A percentile compares a stretch with the other conserved stretches of the same genome.
Conservation (phyloP, 2,329 filamentous ascomycete species). For the Fusarium pseudograminearum region DNA sequence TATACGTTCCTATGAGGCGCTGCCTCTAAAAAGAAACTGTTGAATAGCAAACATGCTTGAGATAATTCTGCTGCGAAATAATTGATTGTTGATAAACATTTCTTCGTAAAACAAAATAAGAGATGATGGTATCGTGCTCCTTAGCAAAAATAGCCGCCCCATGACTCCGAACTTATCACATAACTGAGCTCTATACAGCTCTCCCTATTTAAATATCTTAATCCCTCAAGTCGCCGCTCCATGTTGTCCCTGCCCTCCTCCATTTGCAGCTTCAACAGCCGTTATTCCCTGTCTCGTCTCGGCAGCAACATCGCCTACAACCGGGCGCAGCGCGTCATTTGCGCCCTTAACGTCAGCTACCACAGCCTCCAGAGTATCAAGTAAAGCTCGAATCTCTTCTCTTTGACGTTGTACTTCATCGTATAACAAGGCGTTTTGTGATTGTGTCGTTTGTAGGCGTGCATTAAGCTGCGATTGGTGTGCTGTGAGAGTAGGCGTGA, state of each 20-base stretch:
- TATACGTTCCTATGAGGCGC: slow-evolving; percentile 4
- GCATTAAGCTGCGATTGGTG: slow-evolving; percentile 70
- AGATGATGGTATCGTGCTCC: slow-evolving; percentile 34
- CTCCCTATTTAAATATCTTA: neutral
- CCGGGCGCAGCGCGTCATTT: slow-evolving; percentile 60
- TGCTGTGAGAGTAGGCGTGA: slow-evolving; percentile 63
- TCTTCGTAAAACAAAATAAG: slow-evolving; percentile 25
- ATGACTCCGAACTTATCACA: slow-evolving; percentile 5
- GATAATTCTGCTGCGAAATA: neutral
- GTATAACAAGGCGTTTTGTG: slow-evolving; percentile 67
- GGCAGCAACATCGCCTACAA: slow-evolving; percentile 61
- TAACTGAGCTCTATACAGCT: neutral
- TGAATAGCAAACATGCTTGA: slow-evolving; percentile 6
- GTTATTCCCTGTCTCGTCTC: slow-evolving; percentile 59
- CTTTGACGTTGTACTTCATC: slow-evolving; percentile 66
- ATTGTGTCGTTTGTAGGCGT: slow-evolving; percentile 66
- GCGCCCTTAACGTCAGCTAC: slow-evolving; percentile 68
- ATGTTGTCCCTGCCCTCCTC: slow-evolving; percentile 13
- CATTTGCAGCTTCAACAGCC: slow-evolving; percentile 36
- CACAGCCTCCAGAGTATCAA: slow-evolving; percentile 62
- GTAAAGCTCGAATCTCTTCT: slow-evolving; percentile 64
- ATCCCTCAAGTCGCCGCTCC: neutral
- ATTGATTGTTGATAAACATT: slow-evolving; percentile 2
- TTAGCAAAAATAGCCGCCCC: slow-evolving; percentile 2
- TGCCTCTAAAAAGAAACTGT: slow-evolving; percentile 25